Base-by-base conservation (phyloP, 768 basidiomycete genomes). In the Tricholoma terreum region DNA sequence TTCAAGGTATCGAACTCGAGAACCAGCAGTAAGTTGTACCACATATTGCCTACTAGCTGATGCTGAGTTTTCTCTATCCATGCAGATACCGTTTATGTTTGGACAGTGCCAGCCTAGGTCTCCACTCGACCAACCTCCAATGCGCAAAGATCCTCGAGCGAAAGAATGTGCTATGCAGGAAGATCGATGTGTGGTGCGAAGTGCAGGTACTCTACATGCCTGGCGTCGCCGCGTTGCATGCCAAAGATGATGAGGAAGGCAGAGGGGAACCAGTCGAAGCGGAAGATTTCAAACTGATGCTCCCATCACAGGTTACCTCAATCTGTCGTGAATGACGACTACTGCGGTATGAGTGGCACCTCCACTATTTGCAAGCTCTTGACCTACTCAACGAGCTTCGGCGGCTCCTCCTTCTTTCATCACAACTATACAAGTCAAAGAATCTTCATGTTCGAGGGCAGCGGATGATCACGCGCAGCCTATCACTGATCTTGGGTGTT, bases 1-100 rank as follows among this genome's bases (percentile, higher is more conserved):
- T 55, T 0, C 61, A 60, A 17, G 73, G 57, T 4, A 8, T 58
- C 1, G 57, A 58, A 42, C 11, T 58, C 1, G 53, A 59, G 19
- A 49, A 55, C 19, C 50, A 34, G 1, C 54, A 75, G 73, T 75
- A 54, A 30, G 71, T 67, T 31, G 12, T 30, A 11, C 31, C 31
- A 33, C 31, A 33, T 33, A 33, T 33, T 33, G 31, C 31, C 31
- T 33, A 33, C 31, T 33, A 33, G 31, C 31, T 10, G 34, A 52
- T 54, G 36, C 35, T 50, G 50, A n/a, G n/a, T 11, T 9, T 33
- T 12, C 31, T n/a, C 11, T 21, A 24, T 10, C 10, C 14, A 36
- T 6, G 22, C 2, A 15, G n/a, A n/a, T n/a, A n/a, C n/a, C n/a
- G n/a, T n/a, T n/a, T n/a, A n/a, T n/a, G n/a, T n/a, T n/a, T n/a